Percentiles rank a stretch among this genome's conserved stretches.
These are phyloP conservation scores for Piromyces sp. DNA, from an alignment of 192 early-diverging fungal species.

Conservation along the genomic window DNA sequence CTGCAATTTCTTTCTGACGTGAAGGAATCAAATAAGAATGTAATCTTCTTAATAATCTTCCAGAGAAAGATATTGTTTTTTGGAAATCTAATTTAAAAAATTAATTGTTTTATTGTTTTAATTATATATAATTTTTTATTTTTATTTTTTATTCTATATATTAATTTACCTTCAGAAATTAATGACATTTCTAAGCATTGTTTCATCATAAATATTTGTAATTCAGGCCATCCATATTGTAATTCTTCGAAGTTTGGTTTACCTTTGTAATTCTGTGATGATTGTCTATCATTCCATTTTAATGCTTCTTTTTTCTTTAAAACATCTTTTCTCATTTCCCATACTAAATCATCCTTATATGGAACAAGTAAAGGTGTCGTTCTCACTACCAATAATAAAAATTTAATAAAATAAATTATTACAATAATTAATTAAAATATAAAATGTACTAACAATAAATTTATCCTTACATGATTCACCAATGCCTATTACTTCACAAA, in stretches of 20 bases:
- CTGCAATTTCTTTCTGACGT: background rate
- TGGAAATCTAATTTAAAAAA: background rate
- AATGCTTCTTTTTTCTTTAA: constrained; percentile 13
- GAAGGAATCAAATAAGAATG: background rate
- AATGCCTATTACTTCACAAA: constrained; percentile 53
- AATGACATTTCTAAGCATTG: constrained; percentile 22
- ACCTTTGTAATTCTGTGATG: background rate
- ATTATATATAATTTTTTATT: too few species aligned
- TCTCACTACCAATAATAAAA: too few species aligned
- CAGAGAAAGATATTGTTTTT: background rate
- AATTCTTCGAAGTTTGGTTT: constrained; percentile 1
- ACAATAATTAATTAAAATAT: background rate
- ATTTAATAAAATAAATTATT: background rate
- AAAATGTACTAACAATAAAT: constrained; percentile 2
- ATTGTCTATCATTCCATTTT: constrained; percentile 1
- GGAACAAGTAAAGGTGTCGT: background rate
- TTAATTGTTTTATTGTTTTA: too few species aligned
- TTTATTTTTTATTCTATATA: too few species aligned
- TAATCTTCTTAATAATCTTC: background rate
- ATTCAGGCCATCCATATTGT: constrained; percentile 51
- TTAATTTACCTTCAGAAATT: background rate
- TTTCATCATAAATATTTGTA: constrained; percentile 59
- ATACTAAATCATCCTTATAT: constrained; percentile 2
- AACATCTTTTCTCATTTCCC: constrained; percentile 28
- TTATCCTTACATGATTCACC: constrained; percentile 15